Evolutionary conservation across 139 green algal species (phyloP).

Genomic region (Pseudopediastrum boryanum): DNA sequence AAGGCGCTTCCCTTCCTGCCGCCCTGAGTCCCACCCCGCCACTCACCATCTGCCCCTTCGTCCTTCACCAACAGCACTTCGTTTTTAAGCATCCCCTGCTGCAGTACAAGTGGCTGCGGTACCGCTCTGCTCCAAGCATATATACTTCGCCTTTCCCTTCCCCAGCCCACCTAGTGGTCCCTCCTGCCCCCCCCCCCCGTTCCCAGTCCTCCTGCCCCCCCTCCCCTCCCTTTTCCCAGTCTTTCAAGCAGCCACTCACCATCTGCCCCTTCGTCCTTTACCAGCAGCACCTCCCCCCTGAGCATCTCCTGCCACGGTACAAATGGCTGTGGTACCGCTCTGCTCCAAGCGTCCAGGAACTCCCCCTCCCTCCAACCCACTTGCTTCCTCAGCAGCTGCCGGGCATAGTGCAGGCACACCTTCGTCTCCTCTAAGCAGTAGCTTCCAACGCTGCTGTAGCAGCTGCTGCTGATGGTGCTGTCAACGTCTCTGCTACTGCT

Average conservation of each 20-base stretch:
- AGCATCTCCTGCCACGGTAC: slow-evolving; percentile 13
- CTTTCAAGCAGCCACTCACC: slow-evolving; percentile 53
- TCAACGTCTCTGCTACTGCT: neutral
- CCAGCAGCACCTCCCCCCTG: slow-evolving; percentile 30
- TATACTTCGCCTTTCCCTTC: neutral
- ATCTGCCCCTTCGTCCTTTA: slow-evolving; percentile 46
- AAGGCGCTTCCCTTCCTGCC: too few species aligned
- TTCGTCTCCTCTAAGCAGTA: slow-evolving; percentile 14
- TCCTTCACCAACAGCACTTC: too few species aligned
- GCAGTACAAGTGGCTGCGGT: too few species aligned
- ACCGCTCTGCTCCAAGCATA: too few species aligned
- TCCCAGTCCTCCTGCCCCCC: neutral
- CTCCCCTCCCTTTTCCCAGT: slow-evolving; percentile 27
- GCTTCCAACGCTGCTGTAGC: neutral
- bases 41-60: too few species aligned
- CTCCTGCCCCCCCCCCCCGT: neutral
- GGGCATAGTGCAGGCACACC: slow-evolving; percentile 52
- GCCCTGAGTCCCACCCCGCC: too few species aligned
- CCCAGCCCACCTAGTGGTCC: neutral
- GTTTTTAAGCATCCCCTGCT: too few species aligned
- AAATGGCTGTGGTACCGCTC: slow-evolving; percentile 18
- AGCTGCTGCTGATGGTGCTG: slow-evolving; percentile 6
- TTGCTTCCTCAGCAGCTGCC: slow-evolving; percentile 36
- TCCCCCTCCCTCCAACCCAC: slow-evolving; percentile 2
- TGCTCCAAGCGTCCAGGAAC: slow-evolving; percentile 43